A percentile compares a stretch with the other conserved stretches of the same genome.
Conservation (phyloP, 75 land plant genomes). For the Larix kaempferi region DNA sequence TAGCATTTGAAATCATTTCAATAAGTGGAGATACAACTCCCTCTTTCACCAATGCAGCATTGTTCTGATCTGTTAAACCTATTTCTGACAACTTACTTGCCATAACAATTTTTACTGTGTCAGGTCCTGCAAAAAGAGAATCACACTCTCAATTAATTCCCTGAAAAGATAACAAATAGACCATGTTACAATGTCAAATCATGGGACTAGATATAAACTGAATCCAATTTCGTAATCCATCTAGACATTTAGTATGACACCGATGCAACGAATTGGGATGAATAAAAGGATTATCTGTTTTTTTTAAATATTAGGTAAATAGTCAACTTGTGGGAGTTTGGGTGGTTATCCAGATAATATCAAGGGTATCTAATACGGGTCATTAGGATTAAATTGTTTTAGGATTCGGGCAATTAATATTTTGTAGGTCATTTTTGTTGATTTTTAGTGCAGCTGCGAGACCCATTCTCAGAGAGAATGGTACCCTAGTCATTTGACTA, state of each 20-base stretch:
- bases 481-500: too few species aligned
- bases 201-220: background rate
- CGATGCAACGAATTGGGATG: background rate
- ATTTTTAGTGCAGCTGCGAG: background rate
- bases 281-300: background rate
- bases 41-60: slow-evolving; percentile 40
- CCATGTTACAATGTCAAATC: background rate
- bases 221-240: slow-evolving; percentile 1
- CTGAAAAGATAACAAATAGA: slow-evolving; percentile 1
- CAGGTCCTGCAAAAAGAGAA: slow-evolving; percentile 42
- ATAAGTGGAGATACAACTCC: slow-evolving; percentile 58
- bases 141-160: background rate
- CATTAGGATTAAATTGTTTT: background rate
- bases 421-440: background rate
- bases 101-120: slow-evolving; percentile 51
- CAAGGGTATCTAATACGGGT: background rate
- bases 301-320: background rate
- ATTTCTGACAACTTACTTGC: slow-evolving; percentile 57
- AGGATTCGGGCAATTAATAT: background rate
- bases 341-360: background rate
- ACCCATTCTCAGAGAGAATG: too few species aligned
- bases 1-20: slow-evolving; percentile 45
- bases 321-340: background rate
- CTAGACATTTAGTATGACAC: background rate
- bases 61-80: slow-evolving; percentile 61